Evolutionary conservation across 2,329 filamentous ascomycete genomes (phyloP).

Genomic region (Lachnellula subtilissima): DNA sequence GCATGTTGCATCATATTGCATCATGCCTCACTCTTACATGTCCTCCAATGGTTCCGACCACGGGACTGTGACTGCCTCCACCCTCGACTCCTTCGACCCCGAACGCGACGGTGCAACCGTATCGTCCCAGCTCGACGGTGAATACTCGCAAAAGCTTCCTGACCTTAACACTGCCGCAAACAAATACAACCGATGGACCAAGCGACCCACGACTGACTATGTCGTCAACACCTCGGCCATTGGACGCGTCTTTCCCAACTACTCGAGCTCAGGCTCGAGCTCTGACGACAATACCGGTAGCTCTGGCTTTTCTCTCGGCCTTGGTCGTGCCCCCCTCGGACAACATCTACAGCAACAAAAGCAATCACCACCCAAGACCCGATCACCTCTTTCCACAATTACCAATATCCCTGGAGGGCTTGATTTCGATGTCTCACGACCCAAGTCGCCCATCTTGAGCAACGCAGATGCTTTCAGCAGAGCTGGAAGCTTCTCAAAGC

Average conservation of each 20-base stretch:
- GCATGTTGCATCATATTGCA: constrained; percentile 6
- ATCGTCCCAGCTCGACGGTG: constrained; percentile 19
- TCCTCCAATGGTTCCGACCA: constrained; percentile 28
- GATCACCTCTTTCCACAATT: constrained; percentile 37
- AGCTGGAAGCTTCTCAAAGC: constrained; percentile 34
- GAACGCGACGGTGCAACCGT: constrained; percentile 21
- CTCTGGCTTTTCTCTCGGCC: constrained; percentile 46
- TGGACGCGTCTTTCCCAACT: constrained; percentile 43
- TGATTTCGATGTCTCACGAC: no score
- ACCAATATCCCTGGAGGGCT: background rate
- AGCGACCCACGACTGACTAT: constrained; percentile 33
- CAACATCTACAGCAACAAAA: constrained; percentile 13
- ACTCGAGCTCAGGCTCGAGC: constrained; percentile 39
- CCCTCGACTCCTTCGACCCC: constrained; percentile 19
- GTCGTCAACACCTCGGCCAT: constrained; percentile 40
- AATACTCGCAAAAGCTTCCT: constrained; percentile 20
- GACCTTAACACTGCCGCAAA: constrained; percentile 31
- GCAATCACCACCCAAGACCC: constrained; percentile 8
- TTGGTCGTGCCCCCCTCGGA: constrained; percentile 46
- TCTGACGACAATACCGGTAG: constrained; percentile 34
- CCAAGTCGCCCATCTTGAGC: no score
- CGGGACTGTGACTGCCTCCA: constrained; percentile 26
- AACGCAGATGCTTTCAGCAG: constrained; percentile 8
- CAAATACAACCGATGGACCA: constrained; percentile 29
- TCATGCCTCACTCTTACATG: constrained; percentile 16